These are phyloP conservation scores for Sporisorium iseilematis-ciliati DNA, from an alignment of 1,284 basidiomycete genomes.

Conservation along the genomic window DNA sequence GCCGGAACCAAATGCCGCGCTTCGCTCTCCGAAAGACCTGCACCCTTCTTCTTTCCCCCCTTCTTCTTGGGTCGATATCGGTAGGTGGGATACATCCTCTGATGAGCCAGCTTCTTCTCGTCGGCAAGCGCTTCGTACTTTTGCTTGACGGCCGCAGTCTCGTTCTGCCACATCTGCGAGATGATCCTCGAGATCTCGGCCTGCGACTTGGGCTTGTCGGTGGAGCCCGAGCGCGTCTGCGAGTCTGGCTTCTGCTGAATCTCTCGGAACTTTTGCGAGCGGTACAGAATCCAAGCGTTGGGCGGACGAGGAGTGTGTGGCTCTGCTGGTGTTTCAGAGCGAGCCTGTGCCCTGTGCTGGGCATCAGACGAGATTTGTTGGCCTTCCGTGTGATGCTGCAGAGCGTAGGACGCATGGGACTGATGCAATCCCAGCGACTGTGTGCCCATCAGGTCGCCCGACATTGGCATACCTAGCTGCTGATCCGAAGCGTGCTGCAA, in stretches of 20 bases:
- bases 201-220: constrained; percentile 74
- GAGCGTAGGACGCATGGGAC: constrained; percentile 1
- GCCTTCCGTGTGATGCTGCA: constrained; percentile 17
- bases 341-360: constrained; percentile 9
- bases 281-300: constrained; percentile 93
- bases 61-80: constrained; percentile 50
- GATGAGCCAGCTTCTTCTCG: constrained; percentile 75
- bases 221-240: constrained; percentile 65
- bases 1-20: background rate
- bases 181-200: constrained; percentile 80
- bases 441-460: constrained; percentile 11
- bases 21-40: background rate
- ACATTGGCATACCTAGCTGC: constrained; percentile 19
- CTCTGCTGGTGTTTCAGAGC: constrained; percentile 19
- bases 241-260: constrained; percentile 70
- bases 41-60: constrained; percentile 22
- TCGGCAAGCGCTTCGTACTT: constrained; percentile 81
- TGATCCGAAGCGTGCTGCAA: constrained; percentile 13
- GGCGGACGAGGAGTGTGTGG: constrained; percentile 78
- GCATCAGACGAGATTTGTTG: constrained; percentile 10
- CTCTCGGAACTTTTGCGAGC: constrained; percentile 76
- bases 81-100: constrained; percentile 48
- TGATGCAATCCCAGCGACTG: constrained; percentile 15
- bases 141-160: constrained; percentile 73
- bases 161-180: constrained; percentile 78